These are phyloP conservation scores for Euphrasia confusa DNA, from an alignment of 257 asterid species.

Conservation along the genomic window DNA sequence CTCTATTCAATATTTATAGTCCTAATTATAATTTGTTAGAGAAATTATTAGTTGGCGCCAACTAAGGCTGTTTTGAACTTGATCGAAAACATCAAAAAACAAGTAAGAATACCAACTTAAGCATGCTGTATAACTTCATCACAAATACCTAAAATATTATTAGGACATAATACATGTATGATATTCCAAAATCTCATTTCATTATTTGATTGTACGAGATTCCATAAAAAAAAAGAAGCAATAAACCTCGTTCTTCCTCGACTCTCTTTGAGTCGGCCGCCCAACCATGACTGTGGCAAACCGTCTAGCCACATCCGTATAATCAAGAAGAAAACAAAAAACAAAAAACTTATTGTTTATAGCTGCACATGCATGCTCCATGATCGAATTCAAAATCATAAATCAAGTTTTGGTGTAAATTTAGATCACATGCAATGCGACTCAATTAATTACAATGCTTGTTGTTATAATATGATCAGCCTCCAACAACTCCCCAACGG, in stretches of 20 bases:
- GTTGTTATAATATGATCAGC: neutral
- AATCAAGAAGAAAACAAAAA: neutral
- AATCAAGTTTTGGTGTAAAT: neutral
- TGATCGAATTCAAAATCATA: neutral
- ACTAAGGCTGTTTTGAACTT: no score
- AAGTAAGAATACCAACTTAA: neutral
- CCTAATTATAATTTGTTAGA: no score
- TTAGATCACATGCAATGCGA: neutral
- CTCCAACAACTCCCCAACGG: conserved; percentile 4
- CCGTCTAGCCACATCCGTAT: no score
- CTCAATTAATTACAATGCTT: neutral
- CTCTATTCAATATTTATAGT: no score
- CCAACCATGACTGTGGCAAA: no score
- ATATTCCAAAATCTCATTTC: conserved; percentile 24
- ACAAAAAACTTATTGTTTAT: no score
- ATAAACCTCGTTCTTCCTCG: no score
- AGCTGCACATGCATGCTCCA: neutral
- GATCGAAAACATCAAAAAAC: no score
- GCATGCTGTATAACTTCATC: neutral
- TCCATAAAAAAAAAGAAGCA: no score
- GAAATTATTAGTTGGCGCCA: no score
- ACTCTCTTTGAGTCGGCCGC: no score
- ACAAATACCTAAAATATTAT: neutral
- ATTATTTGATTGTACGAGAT: neutral
- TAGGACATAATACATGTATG: no score